Conservation (phyloP, 192 early-diverging fungal genomes). For the Phlyctochytrium arcticum region DNA sequence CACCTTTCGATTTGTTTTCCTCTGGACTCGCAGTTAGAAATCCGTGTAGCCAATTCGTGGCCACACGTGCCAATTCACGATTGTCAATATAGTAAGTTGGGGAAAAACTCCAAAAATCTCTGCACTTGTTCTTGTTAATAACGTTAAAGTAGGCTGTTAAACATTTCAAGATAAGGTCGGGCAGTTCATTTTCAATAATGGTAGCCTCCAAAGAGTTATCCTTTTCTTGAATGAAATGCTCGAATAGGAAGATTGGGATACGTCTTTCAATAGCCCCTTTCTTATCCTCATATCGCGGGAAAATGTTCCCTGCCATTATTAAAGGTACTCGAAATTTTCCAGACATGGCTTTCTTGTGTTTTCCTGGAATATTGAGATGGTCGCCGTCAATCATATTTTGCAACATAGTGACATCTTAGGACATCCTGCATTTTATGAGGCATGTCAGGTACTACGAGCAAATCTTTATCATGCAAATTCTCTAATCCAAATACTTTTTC, state of each 20-base stretch:
- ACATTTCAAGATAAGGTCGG: constrained; percentile 3
- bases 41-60: neutral
- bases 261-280: neutral
- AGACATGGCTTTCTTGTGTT: constrained; percentile 3
- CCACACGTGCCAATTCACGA: neutral
- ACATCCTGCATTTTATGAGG: neutral
- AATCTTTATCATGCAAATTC: neutral
- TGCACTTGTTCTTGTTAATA: neutral
- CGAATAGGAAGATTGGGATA: neutral
- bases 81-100: constrained; percentile 9
- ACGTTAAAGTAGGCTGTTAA: neutral
- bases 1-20: neutral
- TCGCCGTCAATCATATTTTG: constrained; percentile 11
- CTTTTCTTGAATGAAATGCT: neutral
- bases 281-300: neutral
- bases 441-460: constrained; percentile 1
- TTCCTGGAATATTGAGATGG: neutral
- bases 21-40: constrained; percentile 6
- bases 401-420: constrained; percentile 1
- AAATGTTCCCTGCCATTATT: neutral
- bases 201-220: neutral
- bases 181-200: neutral
- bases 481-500: constrained; percentile 6
- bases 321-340: neutral
- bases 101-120: constrained; percentile 9